Evolutionary conservation across 805 yeast species (phyloP).

Genomic region (Hanseniaspora lindneri): DNA sequence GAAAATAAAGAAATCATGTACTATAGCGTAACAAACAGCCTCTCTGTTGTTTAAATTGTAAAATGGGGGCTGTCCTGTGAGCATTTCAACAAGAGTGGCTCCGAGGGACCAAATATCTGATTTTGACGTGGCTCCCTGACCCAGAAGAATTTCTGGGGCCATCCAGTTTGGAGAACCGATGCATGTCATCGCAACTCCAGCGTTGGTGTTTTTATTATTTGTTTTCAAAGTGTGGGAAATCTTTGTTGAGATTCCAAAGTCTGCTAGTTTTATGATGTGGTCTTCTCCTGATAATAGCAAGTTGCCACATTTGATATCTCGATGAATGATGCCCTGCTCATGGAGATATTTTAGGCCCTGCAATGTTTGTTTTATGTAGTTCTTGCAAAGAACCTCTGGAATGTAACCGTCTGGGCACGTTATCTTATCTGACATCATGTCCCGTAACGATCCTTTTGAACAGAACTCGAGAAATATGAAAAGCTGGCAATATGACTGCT

Average conservation of each 20-base stretch:
- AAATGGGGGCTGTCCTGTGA: slow-evolving; percentile 82
- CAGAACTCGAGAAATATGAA: slow-evolving; percentile 72
- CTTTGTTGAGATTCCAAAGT: slow-evolving; percentile 90
- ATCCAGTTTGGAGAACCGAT: slow-evolving; percentile 96
- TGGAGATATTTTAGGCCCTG: slow-evolving; percentile 61
- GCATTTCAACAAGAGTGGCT: slow-evolving; percentile 80
- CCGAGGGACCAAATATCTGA: slow-evolving; percentile 93
- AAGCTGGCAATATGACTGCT: slow-evolving; percentile 31
- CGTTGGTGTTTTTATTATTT: not conserved
- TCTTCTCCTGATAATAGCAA: slow-evolving; percentile 48
- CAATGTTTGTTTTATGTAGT: slow-evolving; percentile 57
- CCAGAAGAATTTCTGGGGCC: slow-evolving; percentile 90
- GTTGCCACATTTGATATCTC: slow-evolving; percentile 93
- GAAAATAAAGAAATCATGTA: slow-evolving; percentile 29
- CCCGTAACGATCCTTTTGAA: slow-evolving; percentile 53
- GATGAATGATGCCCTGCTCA: slow-evolving; percentile 69
- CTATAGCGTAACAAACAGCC: slow-evolving; percentile 29
- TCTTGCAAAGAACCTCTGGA: slow-evolving; percentile 49
- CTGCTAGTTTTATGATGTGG: slow-evolving; percentile 80
- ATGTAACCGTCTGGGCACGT: slow-evolving; percentile 30
- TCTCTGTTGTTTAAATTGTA: slow-evolving; percentile 38
- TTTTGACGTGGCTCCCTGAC: slow-evolving; percentile 75
- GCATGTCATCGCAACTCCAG: slow-evolving; percentile 39
- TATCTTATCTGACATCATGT: slow-evolving; percentile 23
- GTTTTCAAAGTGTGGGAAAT: slow-evolving; percentile 34